A percentile compares a stretch with the other conserved stretches of the same genome.
Evolutionary conservation across 768 basidiomycete species (phyloP).

Genomic region (Flagelloscypha sp.): DNA sequence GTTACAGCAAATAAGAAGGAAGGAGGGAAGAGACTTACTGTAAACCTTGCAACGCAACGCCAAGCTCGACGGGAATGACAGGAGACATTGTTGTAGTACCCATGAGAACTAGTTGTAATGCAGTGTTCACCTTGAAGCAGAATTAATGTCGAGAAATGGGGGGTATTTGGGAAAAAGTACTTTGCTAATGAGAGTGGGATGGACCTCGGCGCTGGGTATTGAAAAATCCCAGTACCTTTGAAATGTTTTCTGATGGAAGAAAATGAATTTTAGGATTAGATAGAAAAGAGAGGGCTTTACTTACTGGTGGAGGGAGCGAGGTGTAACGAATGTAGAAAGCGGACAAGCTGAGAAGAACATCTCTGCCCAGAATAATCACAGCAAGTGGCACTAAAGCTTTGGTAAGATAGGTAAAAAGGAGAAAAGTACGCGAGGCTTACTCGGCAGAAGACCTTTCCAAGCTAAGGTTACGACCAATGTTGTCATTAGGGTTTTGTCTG

Average conservation of each 20-base stretch:
- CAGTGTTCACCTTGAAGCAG: conserved; percentile 73
- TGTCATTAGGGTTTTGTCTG: conserved; percentile 94
- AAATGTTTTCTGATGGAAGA: conserved; percentile 68
- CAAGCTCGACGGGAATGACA: conserved; percentile 54
- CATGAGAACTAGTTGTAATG: conserved; percentile 87
- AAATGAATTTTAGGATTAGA: conserved; percentile 2
- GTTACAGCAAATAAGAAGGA: conserved; percentile 5
- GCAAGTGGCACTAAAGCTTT: conserved; percentile 66
- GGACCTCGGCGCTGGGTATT: conserved; percentile 90
- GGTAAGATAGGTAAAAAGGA: conserved; percentile 3
- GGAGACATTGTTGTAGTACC: conserved; percentile 82
- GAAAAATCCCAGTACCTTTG: conserved; percentile 93
- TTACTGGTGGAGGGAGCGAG: conserved; percentile 77
- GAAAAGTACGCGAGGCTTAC: conserved; percentile 37
- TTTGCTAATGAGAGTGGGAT: conserved; percentile 91
- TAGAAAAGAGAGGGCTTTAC: conserved; percentile 20
- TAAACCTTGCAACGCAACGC: conserved; percentile 48
- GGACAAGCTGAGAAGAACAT: conserved; percentile 75
- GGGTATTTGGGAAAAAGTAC: conserved; percentile 24
- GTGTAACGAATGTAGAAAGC: conserved; percentile 93
- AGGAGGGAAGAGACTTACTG: conserved; percentile 52
- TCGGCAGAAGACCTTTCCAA: conserved; percentile 73
- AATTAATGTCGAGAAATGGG: conserved; percentile 3
- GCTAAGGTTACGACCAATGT: conserved; percentile 84
- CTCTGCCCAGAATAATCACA: conserved; percentile 80